Base-by-base conservation (phyloP, 2,329 filamentous ascomycete genomes). In the Cladobotryum protrusum region DNA sequence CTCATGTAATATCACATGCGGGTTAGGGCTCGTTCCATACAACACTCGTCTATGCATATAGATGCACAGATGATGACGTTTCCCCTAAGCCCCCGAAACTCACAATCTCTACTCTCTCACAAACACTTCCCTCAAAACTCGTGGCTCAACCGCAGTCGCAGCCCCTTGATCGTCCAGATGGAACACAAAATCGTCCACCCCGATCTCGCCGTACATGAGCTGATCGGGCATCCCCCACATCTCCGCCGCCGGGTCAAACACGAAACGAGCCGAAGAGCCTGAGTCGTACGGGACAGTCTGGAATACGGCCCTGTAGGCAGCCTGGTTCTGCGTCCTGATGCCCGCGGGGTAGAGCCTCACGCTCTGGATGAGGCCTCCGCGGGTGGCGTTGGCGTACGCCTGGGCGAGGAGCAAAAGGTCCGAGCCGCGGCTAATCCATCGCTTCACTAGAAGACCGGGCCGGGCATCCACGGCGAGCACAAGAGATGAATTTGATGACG, bases 101-200 rank as follows among this genome's bases (percentile, higher is more conserved):
- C 11, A 13, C 24, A 12, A 35, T 14, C 11, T n/a, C 19, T 43
- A n/a, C 34, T 33, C 15, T 18, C 17, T 41, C 40, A 34, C 17
- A 20, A 47, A 42, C 9, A 39, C 41, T 12, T 45, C 20, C 29
- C 56, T 50, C 36, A 53, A 14, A 9, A 48, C 49, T 1, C 49
- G 55, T 36, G 54, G 44, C 17, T 33, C 36, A 15, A 54, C 41
- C 8, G 49, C 43, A 7, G 43, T 47, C 13, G 45, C 41, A 9
- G 20, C 24, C 1, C 45, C 39, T 8, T 50, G 24, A 11, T 18
- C 41, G 8, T 51, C 44, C 9, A 55, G 4, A 32, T 45, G 36
- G 45, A 56, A 54, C 19, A 56, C 43, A 48, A 55, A 53, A 13
- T 58, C 57, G 45, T 58, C 53, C 5, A 53, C 45, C 1, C 43